phyloP scores from a whole-genome alignment of 129 eudicot species.

The Flaveria linearis region DNA sequence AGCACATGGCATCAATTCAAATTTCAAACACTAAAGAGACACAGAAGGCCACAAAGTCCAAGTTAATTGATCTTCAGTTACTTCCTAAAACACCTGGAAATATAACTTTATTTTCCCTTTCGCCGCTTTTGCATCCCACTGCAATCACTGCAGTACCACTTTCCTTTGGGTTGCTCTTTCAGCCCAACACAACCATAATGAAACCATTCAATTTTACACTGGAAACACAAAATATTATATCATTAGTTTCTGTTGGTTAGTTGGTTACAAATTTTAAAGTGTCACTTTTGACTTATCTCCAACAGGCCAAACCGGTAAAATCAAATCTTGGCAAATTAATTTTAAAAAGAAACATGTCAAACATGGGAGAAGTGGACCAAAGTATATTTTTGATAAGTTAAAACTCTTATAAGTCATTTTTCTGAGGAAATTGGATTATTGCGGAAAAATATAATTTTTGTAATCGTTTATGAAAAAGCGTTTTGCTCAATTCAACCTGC shows the following conservation, averaged over 20 bases:
- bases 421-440: not conserved
- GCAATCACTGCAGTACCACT: slow-evolving; percentile 81
- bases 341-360: not conserved
- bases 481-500: no score
- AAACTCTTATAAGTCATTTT: not conserved
- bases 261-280: not conserved
- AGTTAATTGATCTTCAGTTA: slow-evolving; percentile 14
- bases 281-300: not conserved
- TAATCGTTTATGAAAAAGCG: no score
- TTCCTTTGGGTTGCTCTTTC: slow-evolving; percentile 83
- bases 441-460: not conserved
- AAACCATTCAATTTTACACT: slow-evolving; percentile 99
- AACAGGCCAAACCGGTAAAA: not conserved
- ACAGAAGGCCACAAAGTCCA: not conserved
- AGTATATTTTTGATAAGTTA: not conserved
- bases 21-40: not conserved
- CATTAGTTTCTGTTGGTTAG: not conserved
- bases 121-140: slow-evolving; percentile 61
- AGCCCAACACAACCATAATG: slow-evolving; percentile 83
- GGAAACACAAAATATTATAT: slow-evolving; percentile 16
- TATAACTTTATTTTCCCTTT: slow-evolving; percentile 48
- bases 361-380: not conserved
- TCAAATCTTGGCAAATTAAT: not conserved
- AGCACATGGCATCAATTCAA: not conserved
- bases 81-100: slow-evolving; percentile 24